These are phyloP conservation scores for Didymosphaeria variabile DNA, from an alignment of 2,329 filamentous ascomycete species.

Conservation along the genomic window DNA sequence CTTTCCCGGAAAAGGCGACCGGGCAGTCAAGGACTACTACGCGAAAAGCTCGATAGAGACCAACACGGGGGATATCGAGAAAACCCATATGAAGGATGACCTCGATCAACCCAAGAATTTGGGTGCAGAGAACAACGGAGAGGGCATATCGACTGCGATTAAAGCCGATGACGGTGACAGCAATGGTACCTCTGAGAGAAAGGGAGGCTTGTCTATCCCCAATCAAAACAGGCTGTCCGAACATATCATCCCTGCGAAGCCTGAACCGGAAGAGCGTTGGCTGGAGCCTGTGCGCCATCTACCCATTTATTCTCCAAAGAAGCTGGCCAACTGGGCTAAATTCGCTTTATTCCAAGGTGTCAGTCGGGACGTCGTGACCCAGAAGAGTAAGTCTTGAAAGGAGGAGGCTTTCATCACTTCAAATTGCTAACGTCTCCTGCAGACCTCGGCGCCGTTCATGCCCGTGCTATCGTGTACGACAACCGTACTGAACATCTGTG, in stretches of 20 bases:
- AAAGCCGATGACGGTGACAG: not conserved
- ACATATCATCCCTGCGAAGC: slow-evolving; percentile 14
- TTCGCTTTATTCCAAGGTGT: slow-evolving; percentile 54
- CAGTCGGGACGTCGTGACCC: slow-evolving; percentile 48
- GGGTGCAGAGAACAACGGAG: not conserved
- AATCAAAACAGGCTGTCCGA: not conserved
- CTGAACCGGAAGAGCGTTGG: slow-evolving; percentile 33
- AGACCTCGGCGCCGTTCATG: slow-evolving; percentile 44
- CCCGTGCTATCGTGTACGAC: slow-evolving; percentile 43
- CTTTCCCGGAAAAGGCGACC: slow-evolving; percentile 45
- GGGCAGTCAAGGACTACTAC: slow-evolving; percentile 48
- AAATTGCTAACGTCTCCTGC: not conserved
- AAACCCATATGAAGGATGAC: slow-evolving; percentile 7
- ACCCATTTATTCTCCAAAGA: slow-evolving; percentile 29
- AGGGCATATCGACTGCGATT: slow-evolving; percentile 12
- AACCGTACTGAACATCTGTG: slow-evolving; percentile 39
- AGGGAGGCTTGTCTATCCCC: slow-evolving; percentile 13
- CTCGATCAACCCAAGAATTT: not conserved
- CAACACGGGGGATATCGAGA: slow-evolving; percentile 11
- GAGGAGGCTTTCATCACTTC: not conserved
- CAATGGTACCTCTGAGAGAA: not conserved
- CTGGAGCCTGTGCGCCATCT: slow-evolving; percentile 42
- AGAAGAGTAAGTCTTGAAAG: slow-evolving; percentile 36
- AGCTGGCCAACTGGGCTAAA: slow-evolving; percentile 49
- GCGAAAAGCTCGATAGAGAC: slow-evolving; percentile 15